Evolutionary conservation across 169 alveolate genomes (phyloP).

Genomic region (Eimeria falciformis): DNA sequence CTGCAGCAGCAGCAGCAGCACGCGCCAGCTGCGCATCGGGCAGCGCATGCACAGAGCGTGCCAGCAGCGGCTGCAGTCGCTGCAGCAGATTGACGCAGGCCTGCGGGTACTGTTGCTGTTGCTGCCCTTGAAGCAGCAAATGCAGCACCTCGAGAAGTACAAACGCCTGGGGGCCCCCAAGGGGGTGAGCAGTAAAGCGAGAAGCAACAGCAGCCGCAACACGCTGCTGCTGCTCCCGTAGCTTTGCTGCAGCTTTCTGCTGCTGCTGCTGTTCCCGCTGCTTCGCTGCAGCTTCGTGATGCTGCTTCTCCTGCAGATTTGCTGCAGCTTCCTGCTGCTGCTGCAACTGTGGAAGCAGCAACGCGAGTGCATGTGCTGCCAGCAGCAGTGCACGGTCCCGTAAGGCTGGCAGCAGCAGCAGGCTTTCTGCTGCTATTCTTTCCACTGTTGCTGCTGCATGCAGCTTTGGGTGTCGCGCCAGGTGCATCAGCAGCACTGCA

Average conservation of each 20-base stretch:
- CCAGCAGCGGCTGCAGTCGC: neutral
- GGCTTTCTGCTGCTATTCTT: neutral
- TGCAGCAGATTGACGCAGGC: conserved; percentile 19
- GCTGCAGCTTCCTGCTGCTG: neutral
- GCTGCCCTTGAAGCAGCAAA: neutral
- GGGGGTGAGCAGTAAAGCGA: conserved; percentile 33
- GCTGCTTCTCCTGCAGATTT: no score
- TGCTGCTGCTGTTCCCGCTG: conserved; percentile 4
- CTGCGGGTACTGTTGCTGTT: conserved; percentile 14
- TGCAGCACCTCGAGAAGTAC: conserved; percentile 25
- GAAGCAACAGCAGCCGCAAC: conserved; percentile 14
- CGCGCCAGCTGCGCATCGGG: conserved; percentile 1
- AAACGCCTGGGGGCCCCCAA: conserved; percentile 11
- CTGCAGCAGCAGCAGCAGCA: conserved; percentile 41
- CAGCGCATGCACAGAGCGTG: conserved; percentile 19
- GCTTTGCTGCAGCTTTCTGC: neutral
- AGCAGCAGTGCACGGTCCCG: conserved; percentile 30
- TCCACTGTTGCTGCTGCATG: neutral
- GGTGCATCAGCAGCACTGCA: conserved; percentile 34
- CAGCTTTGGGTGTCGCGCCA: conserved; percentile 14
- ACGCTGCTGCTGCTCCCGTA: neutral
- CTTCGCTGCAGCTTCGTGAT: no score
- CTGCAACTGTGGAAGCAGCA: conserved; percentile 30
- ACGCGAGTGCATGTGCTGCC: conserved; percentile 19
- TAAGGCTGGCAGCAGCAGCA: conserved; percentile 31